These are phyloP conservation scores for Magnaporthiopsis poae DNA, from an alignment of 2,329 filamentous ascomycete genomes.

Conservation along the genomic window DNA sequence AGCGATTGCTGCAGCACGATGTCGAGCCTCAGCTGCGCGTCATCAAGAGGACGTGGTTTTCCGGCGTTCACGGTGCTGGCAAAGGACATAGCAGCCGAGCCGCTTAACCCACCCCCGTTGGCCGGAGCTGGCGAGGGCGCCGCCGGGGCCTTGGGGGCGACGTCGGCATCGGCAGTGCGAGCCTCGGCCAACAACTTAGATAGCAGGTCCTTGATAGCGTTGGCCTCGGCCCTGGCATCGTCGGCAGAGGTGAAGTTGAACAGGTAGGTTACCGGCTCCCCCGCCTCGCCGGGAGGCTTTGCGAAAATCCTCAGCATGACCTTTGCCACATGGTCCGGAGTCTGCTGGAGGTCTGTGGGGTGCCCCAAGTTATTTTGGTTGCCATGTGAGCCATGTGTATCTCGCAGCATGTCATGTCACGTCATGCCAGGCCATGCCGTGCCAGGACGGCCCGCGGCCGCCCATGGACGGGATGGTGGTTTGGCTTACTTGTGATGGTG, in stretches of 20 bases:
- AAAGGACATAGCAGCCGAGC: constrained; percentile 66
- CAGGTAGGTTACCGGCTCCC: constrained; percentile 61
- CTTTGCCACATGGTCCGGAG: constrained; percentile 75
- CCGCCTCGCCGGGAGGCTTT: constrained; percentile 44
- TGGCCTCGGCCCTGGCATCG: constrained; percentile 72
- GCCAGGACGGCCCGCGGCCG: background rate
- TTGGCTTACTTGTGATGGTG: constrained; percentile 67
- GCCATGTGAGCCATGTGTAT: background rate
- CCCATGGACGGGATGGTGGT: background rate
- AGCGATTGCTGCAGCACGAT: constrained; percentile 79
- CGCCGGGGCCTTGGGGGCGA: constrained; percentile 36
- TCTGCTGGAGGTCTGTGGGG: constrained; percentile 79
- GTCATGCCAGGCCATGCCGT: background rate
- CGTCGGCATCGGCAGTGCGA: constrained; percentile 45
- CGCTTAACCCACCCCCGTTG: constrained; percentile 22
- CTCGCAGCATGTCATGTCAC: background rate
- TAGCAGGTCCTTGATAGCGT: constrained; percentile 71
- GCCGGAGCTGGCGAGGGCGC: constrained; percentile 18
- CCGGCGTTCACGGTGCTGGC: constrained; percentile 56
- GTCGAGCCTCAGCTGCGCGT: constrained; percentile 66
- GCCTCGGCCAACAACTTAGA: constrained; percentile 64
- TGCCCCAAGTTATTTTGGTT: constrained; percentile 6
- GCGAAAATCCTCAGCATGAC: constrained; percentile 90
- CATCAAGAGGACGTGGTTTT: constrained; percentile 65
- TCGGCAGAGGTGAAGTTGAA: constrained; percentile 78